Evolutionary conservation across 768 basidiomycete genomes (phyloP).

Genomic region (Agaricus subrufescens): DNA sequence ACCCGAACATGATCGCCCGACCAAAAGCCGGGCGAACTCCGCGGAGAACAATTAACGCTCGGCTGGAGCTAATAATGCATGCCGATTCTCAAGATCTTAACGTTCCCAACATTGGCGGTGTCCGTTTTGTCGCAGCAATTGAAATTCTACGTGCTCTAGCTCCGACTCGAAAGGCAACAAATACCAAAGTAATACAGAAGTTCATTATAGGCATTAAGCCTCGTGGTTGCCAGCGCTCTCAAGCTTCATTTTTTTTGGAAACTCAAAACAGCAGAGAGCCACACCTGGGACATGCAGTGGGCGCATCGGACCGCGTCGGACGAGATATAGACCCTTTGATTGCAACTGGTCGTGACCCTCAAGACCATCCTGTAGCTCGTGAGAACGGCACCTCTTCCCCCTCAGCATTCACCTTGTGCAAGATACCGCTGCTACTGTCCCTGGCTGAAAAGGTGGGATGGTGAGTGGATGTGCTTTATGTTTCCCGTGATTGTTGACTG

Average conservation of each 20-base stretch:
- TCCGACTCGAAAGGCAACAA: background rate
- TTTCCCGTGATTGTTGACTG: background rate
- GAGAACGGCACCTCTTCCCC: conserved; percentile 10
- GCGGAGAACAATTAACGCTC: background rate
- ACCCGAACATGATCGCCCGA: background rate
- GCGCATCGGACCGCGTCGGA: conserved; percentile 9
- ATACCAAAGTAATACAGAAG: background rate
- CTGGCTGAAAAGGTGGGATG: background rate
- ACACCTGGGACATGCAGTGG: background rate
- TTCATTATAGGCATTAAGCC: background rate
- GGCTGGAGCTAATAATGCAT: conserved; percentile 1
- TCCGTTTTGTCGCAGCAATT: background rate
- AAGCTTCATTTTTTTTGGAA: background rate
- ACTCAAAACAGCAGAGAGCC: background rate
- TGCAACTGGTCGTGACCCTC: conserved; percentile 7
- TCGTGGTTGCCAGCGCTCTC: background rate
- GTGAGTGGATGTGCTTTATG: background rate
- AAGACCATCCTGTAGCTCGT: conserved; percentile 7
- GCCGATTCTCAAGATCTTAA: background rate
- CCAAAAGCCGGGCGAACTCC: conserved; percentile 4
- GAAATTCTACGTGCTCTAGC: background rate
- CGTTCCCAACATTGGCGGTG: background rate
- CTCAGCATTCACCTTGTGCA: conserved; percentile 3
- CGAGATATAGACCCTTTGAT: conserved; percentile 8
- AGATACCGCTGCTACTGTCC: background rate